Evolutionary conservation across 805 yeast species (phyloP).

Genomic region (Candida qinlingensis): DNA sequence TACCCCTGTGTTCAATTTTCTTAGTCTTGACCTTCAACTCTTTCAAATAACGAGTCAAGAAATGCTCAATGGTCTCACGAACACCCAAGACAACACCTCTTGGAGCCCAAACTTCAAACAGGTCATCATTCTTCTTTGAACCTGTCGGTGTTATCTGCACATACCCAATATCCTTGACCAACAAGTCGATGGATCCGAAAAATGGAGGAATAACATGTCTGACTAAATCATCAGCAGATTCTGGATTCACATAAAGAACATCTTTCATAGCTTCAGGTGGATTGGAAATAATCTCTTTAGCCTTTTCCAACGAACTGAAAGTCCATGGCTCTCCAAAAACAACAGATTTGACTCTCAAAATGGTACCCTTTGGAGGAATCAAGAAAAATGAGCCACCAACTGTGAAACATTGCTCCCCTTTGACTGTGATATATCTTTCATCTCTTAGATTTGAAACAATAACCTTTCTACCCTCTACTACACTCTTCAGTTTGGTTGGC

Average conservation of each 20-base stretch:
- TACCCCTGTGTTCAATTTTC: slow-evolving; percentile 13
- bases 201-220: slow-evolving; percentile 67
- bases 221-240: slow-evolving; percentile 28
- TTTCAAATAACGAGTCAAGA: slow-evolving; percentile 27
- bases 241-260: slow-evolving; percentile 25
- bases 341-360: slow-evolving; percentile 43
- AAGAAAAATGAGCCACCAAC: slow-evolving; percentile 61
- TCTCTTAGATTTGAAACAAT: slow-evolving; percentile 26
- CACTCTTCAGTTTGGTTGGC: slow-evolving; percentile 25
- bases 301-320: slow-evolving; percentile 30
- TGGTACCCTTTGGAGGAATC: slow-evolving; percentile 45
- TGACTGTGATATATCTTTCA: slow-evolving; percentile 30
- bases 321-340: slow-evolving; percentile 31
- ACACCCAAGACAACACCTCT: slow-evolving; percentile 47
- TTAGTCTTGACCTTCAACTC: slow-evolving; percentile 27
- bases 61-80: slow-evolving; percentile 45
- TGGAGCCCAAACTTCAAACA: slow-evolving; percentile 51
- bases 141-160: slow-evolving; percentile 60
- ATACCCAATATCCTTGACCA: slow-evolving; percentile 61
- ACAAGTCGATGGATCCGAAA: slow-evolving; percentile 58
- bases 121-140: slow-evolving; percentile 26
- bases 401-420: slow-evolving; percentile 41
- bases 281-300: slow-evolving; percentile 24
- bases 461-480: slow-evolving; percentile 29
- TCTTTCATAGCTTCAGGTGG: slow-evolving; percentile 25